Base-by-base conservation (phyloP, 2,329 filamentous ascomycete genomes). In the Colletotrichum truncatum region DNA sequence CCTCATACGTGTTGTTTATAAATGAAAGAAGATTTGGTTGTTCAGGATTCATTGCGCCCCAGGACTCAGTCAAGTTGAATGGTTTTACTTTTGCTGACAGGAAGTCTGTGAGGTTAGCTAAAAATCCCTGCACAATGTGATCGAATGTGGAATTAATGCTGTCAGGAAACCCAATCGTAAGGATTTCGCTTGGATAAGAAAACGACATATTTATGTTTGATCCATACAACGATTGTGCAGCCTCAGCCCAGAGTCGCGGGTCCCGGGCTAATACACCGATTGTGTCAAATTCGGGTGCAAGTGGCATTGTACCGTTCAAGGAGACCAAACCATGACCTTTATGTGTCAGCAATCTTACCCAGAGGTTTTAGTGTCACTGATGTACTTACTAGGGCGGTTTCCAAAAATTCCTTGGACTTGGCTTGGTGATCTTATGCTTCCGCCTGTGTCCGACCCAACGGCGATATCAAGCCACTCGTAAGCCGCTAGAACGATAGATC, bases 341-440 rank as follows among this genome's bases (percentile, higher is more conserved):
- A n/a, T n/a, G n/a, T n/a, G n/a, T n/a, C n/a, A n/a, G n/a, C n/a
- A n/a, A n/a, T n/a, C n/a, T n/a, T n/a, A n/a, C n/a, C n/a, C n/a
- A n/a, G n/a, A n/a, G n/a, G n/a, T n/a, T n/a, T n/a, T n/a, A n/a
- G n/a, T n/a, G n/a, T n/a, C n/a, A n/a, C n/a, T n/a, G n/a, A n/a
- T n/a, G n/a, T n/a, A n/a, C n/a, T n/a, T n/a, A n/a, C n/a, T n/a
- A n/a, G 32, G 49, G 25, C 1, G 82, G 81, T 0, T 81, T 73
- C 80, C 83, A 39, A 80, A 84, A 0, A 81, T 59, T 1, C 82
- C 83, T 14, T 80, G 74, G 1, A 76, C 72, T 0, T 73, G 75
- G 1, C 81, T 77, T 0, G 83, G 83, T 1, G 78, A 75, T 4
- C 82, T 75, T 49, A 84, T 81, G 7, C 76, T 80, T 5, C 79